Conservation (phyloP, 2,329 filamentous ascomycete species). For the Fonsecaea pugnacius region DNA sequence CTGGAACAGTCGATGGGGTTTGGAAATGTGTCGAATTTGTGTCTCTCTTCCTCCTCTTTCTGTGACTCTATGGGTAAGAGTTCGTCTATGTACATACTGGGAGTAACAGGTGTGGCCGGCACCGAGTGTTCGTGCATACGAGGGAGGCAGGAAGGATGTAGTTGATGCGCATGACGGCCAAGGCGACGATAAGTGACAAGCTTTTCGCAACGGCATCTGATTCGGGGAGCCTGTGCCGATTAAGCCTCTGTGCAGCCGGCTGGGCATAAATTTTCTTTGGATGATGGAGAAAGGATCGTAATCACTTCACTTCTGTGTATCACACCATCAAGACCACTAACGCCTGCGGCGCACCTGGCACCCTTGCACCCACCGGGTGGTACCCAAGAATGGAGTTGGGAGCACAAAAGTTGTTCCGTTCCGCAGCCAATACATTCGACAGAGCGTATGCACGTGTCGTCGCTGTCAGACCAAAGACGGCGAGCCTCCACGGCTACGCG, state of each 20-base stretch:
- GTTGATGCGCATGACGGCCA: background rate
- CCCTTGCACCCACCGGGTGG: background rate
- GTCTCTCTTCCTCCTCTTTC: background rate
- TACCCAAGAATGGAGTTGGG: background rate
- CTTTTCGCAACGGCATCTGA: conserved; percentile 9
- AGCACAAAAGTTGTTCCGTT: conserved; percentile 1
- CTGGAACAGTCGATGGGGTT: background rate
- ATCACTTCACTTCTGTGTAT: too few relatives aligned
- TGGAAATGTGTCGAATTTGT: background rate
- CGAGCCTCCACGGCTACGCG: background rate
- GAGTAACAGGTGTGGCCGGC: background rate
- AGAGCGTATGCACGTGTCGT: background rate
- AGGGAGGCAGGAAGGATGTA: background rate
- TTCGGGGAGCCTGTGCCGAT: conserved; percentile 15
- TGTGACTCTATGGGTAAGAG: background rate
- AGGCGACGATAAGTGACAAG: conserved; percentile 20
- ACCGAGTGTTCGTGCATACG: background rate
- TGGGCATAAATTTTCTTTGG: background rate
- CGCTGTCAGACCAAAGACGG: background rate
- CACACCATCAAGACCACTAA: too few relatives aligned
- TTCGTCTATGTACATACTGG: background rate
- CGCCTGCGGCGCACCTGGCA: too few relatives aligned
- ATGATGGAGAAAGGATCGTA: background rate
- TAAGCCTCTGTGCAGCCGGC: conserved; percentile 4
- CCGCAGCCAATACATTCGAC: background rate